Conservation (phyloP, 345 rosid species). For the Gossypium longicalyx region DNA sequence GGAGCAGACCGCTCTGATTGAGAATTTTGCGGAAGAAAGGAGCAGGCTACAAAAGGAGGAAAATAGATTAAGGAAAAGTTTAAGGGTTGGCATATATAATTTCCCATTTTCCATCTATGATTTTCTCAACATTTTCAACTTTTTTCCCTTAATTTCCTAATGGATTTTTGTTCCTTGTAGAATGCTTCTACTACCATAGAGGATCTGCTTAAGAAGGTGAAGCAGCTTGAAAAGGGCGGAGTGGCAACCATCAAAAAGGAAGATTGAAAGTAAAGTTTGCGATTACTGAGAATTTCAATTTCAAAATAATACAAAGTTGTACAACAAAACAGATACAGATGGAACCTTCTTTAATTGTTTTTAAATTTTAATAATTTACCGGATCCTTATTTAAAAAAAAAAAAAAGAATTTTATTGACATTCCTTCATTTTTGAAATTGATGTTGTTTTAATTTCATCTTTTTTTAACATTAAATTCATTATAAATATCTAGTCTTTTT, state of each 20-base stretch:
- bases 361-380: too few relatives aligned
- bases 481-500: too few relatives aligned
- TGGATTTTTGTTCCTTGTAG: constrained; percentile 7
- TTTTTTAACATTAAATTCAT: too few relatives aligned
- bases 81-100: constrained; percentile 30
- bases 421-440: too few relatives aligned
- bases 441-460: too few relatives aligned
- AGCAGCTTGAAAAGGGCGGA: constrained; percentile 15
- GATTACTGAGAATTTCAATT: too few relatives aligned
- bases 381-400: too few relatives aligned
- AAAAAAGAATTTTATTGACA: too few relatives aligned
- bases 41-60: constrained; percentile 22
- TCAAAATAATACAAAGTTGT: too few relatives aligned
- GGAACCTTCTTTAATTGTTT: too few relatives aligned
- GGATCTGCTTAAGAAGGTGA: constrained; percentile 27
- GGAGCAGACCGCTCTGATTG: constrained; percentile 11
- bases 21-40: constrained; percentile 33
- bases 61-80: constrained; percentile 27
- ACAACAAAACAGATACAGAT: too few relatives aligned
- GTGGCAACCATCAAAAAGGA: constrained; percentile 7
- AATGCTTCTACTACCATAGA: constrained; percentile 28
- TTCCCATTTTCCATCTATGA: neutral
- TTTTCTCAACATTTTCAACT: neutral
- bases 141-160: neutral
- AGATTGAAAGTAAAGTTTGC: neutral